These are phyloP conservation scores for Conoideocrella luteorostrata DNA, from an alignment of 2,329 filamentous ascomycete genomes.

Conservation along the genomic window DNA sequence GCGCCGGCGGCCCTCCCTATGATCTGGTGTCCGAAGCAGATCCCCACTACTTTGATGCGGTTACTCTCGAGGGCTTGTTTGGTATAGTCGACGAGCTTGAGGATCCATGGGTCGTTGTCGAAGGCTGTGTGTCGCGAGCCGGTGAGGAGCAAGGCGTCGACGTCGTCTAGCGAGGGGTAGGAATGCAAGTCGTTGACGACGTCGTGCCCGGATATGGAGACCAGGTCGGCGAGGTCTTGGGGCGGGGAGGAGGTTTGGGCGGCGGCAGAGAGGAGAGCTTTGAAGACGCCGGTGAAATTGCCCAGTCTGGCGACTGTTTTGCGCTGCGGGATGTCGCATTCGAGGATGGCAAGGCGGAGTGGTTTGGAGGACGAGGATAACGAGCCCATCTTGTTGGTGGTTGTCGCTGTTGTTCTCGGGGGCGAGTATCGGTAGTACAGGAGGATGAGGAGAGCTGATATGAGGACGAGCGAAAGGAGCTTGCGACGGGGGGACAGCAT, in stretches of 20 bases:
- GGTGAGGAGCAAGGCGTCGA: conserved; percentile 80
- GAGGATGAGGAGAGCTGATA: no score
- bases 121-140: conserved; percentile 57
- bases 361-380: conserved; percentile 28
- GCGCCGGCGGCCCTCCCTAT: conserved; percentile 35
- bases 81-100: conserved; percentile 34
- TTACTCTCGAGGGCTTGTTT: conserved; percentile 23
- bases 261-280: conserved; percentile 48
- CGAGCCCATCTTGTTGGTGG: no score
- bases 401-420: no score
- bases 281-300: conserved; percentile 67
- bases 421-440: no score
- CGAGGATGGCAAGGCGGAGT: conserved; percentile 77
- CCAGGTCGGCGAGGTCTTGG: conserved; percentile 32
- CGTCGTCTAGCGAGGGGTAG: conserved; percentile 65
- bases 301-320: conserved; percentile 58
- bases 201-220: conserved; percentile 62
- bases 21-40: conserved; percentile 45
- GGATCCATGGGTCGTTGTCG: conserved; percentile 37
- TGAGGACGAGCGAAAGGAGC: no score
- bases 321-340: conserved; percentile 73
- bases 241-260: conserved; percentile 39
- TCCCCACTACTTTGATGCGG: conserved; percentile 55
- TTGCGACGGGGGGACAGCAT: no score
- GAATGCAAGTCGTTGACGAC: conserved; percentile 57